Conservation (phyloP, 352 stramenopile genomes). For the Pythium apleroticum region DNA sequence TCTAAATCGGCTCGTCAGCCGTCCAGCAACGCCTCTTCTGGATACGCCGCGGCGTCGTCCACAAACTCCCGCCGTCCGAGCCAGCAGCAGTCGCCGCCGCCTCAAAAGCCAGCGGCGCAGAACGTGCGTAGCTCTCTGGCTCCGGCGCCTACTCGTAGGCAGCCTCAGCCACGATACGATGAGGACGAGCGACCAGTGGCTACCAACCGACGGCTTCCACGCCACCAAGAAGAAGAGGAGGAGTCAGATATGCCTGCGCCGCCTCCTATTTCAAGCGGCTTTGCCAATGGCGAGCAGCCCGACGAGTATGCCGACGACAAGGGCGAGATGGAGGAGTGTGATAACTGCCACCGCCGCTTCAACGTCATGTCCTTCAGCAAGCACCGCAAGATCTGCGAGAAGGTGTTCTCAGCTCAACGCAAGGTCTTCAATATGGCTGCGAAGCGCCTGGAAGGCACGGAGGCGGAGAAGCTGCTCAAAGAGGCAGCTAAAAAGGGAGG, state of each 20-base stretch:
- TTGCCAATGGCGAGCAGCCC: constrained; percentile 7
- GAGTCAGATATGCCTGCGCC: constrained; percentile 32
- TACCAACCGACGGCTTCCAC: constrained; percentile 22
- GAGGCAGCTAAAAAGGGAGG: constrained; percentile 35
- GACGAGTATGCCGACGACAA: constrained; percentile 51
- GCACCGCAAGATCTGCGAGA: constrained; percentile 85
- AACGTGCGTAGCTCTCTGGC: constrained; percentile 7
- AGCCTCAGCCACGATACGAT: constrained; percentile 9
- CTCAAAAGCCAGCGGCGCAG: not conserved
- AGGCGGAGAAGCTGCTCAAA: constrained; percentile 68
- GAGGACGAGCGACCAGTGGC: constrained; percentile 19
- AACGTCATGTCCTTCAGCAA: constrained; percentile 71
- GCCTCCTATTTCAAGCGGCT: constrained; percentile 40
- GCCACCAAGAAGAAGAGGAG: constrained; percentile 34
- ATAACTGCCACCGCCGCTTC: constrained; percentile 83
- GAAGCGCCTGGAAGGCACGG: constrained; percentile 68
- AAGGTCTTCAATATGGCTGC: constrained; percentile 88
- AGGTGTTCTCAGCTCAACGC: constrained; percentile 82
- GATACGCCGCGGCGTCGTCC: constrained; percentile 3
- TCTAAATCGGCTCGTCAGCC: constrained; percentile 28
- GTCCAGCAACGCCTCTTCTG: constrained; percentile 9
- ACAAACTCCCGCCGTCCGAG: constrained; percentile 5
- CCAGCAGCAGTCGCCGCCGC: not conserved
- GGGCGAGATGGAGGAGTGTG: constrained; percentile 71
- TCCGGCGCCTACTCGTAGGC: constrained; percentile 1